Evolutionary conservation across 805 yeast genomes (phyloP), one percentile per base, ranked within the genome.

Genomic region (Hanseniaspora valbyensis): DNA sequence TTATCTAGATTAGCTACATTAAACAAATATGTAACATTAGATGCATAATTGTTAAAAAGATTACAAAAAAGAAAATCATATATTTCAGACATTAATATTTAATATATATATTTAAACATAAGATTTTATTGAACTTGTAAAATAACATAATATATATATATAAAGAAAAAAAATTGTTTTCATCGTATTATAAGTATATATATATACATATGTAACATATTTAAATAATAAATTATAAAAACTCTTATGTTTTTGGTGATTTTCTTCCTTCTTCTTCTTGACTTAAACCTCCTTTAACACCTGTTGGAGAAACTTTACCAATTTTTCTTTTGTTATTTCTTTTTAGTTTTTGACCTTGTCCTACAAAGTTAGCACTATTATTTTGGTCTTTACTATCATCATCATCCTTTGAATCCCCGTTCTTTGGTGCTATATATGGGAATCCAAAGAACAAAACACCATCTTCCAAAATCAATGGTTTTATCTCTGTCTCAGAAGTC

Each of bases 401-500:
- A 8, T 55, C 59, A 7, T 64, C 69, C 1, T 55, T n/a, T n/a
- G n/a, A n/a, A n/a, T n/a, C n/a, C n/a, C n/a, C n/a, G n/a, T n/a
- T 57, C 10, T 61, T 68, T 24, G 72, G 73, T 2, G 75, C 63
- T 0, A 66, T 62, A 1, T 83, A 76, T 0, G 97, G 96, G 62
- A 81, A 92, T 0, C 99, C 99, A 63, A 92, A 89, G 61, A 92
- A 92, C 13, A 92, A 70, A 64, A 87, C 90, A 22, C 95, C 95
- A 36, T 75, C 82, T 0, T 95, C 94, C 38, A 92, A 68, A 5
- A 70, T 66, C 50, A 92, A 68, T 9, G 88, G 83, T 1, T 78
- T 83, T 0, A 95, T 84, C 4, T 78, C 75, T 0, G 34, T 32
- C 2, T 32, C 24, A 13, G n/a, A n/a, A 3, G 16, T 29, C 4